Conservation (phyloP, 176 grass and related monocot species). For the Rhipidocladum racemiflorum region DNA sequence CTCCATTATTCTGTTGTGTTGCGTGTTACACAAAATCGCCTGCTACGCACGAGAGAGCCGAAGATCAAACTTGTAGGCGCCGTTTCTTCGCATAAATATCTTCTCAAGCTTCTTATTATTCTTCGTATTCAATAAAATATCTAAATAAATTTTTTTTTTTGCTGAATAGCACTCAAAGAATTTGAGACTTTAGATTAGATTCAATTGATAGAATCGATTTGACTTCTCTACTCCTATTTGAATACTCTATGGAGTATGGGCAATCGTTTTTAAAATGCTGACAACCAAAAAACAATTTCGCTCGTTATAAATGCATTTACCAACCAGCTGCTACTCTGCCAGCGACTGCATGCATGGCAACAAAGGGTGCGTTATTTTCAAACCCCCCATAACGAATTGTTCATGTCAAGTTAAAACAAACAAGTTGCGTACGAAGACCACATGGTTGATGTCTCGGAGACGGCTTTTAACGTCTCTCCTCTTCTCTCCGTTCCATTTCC, state of each 20-base stretch:
- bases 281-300: too few relatives aligned
- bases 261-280: too few relatives aligned
- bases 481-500: not conserved
- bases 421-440: slow-evolving; percentile 43
- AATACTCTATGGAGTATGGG: too few relatives aligned
- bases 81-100: not conserved
- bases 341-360: slow-evolving; percentile 24
- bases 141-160: too few relatives aligned
- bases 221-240: too few relatives aligned
- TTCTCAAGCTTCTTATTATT: not conserved
- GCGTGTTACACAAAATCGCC: not conserved
- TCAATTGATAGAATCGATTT: too few relatives aligned
- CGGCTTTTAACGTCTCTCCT: slow-evolving; percentile 27
- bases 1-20: not conserved
- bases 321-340: not conserved
- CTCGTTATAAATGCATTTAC: not conserved
- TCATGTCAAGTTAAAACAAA: not conserved
- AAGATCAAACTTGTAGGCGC: not conserved
- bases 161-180: too few relatives aligned
- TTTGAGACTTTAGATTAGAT: too few relatives aligned
- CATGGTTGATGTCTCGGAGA: slow-evolving; percentile 36
- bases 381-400: slow-evolving; percentile 22
- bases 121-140: too few relatives aligned
- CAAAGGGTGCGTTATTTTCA: slow-evolving; percentile 23
- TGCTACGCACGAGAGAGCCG: not conserved